Evolutionary conservation across 2,329 filamentous ascomycete genomes (phyloP).

Genomic region (Exophiala mesophila): DNA sequence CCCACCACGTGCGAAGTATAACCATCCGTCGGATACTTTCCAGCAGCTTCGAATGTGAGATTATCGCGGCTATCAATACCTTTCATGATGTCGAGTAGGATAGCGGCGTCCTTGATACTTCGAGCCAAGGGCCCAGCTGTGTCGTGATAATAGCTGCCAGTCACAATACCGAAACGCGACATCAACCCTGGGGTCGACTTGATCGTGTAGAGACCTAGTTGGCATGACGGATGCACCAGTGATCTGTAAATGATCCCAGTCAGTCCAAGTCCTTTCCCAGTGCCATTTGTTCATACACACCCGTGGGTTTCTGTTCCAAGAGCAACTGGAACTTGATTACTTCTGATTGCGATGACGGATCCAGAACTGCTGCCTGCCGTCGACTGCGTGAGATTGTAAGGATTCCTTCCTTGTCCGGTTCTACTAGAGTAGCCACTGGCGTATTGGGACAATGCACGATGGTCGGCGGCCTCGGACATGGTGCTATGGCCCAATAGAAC

Average conservation of each 20-base stretch:
- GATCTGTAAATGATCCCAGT: no score
- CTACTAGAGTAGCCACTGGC: constrained; percentile 62
- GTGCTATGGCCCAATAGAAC: constrained; percentile 32
- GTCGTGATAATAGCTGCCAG: constrained; percentile 23
- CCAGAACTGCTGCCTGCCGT: constrained; percentile 37
- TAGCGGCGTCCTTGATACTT: constrained; percentile 19
- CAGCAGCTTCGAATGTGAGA: no score
- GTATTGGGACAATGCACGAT: constrained; percentile 65
- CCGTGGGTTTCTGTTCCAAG: constrained; percentile 33
- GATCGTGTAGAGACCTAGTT: constrained; percentile 31
- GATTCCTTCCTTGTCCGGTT: constrained; percentile 59
- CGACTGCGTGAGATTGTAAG: constrained; percentile 64
- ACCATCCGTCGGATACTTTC: constrained; percentile 52
- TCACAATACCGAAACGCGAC: constrained; percentile 28
- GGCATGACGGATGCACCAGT: constrained; percentile 27
- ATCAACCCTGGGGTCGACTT: constrained; percentile 31
- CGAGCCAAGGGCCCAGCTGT: constrained; percentile 23
- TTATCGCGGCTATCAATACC: no score
- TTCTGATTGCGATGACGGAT: constrained; percentile 30
- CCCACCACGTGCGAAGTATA: constrained; percentile 53
- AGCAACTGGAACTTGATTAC: constrained; percentile 29
- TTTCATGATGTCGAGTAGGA: no score
- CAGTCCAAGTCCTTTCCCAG: no score
- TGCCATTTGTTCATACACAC: no score
- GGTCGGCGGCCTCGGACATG: constrained; percentile 21